phyloP scores from a whole-genome alignment of 768 basidiomycete species.

The Lactarius hengduanensis region DNA sequence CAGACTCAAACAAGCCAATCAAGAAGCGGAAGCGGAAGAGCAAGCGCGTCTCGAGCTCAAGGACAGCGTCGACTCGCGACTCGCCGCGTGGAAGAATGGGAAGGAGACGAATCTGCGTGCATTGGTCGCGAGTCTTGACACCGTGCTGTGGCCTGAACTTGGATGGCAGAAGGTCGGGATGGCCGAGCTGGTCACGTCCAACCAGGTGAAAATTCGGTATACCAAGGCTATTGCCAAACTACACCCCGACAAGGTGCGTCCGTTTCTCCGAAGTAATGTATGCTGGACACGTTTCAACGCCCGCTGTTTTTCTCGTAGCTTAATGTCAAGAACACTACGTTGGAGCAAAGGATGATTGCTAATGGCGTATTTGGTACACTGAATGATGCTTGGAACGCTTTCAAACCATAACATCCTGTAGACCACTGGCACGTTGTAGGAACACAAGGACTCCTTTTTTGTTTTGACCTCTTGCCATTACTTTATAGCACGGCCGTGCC shows the following conservation, averaged over 20 bases:
- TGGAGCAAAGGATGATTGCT: constrained; percentile 95
- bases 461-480: neutral
- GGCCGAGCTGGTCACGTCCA: constrained; percentile 78
- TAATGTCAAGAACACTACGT: constrained; percentile 71
- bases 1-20: constrained; percentile 61
- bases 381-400: constrained; percentile 86
- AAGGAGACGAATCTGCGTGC: constrained; percentile 93
- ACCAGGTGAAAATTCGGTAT: constrained; percentile 89
- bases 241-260: constrained; percentile 91
- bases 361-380: constrained; percentile 88
- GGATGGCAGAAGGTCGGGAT: constrained; percentile 83
- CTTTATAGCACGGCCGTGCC: neutral
- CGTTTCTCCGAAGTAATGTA: neutral
- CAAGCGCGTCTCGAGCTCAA: constrained; percentile 65
- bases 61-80: constrained; percentile 70
- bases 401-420: constrained; percentile 45
- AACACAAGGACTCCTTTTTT: neutral
- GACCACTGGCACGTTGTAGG: constrained; percentile 7
- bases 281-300: neutral
- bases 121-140: constrained; percentile 80
- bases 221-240: constrained; percentile 87
- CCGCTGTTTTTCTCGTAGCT: constrained; percentile 46
- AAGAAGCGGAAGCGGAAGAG: constrained; percentile 76
- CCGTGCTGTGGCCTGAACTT: constrained; percentile 79
- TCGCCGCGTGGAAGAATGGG: constrained; percentile 78